Evolutionary conservation across 495 filamentous ascomycete genomes (phyloP).

Genomic region (Viridothelium virens): DNA sequence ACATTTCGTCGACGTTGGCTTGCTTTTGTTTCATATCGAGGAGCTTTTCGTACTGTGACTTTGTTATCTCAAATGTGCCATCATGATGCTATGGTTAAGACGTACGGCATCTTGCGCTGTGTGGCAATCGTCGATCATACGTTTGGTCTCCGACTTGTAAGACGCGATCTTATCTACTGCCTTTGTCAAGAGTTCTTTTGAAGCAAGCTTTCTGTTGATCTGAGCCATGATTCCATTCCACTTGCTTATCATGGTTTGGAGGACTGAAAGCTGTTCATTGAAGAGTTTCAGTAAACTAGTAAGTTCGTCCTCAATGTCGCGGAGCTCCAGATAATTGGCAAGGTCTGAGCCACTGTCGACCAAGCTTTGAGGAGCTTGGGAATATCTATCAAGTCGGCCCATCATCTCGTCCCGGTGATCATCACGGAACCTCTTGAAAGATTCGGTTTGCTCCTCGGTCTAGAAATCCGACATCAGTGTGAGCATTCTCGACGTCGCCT

Average conservation of each 20-base stretch:
- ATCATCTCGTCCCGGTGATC: not conserved
- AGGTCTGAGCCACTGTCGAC: conserved; percentile 1
- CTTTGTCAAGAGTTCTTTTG: not conserved
- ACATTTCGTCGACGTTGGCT: conserved; percentile 9
- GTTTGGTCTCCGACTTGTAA: not conserved
- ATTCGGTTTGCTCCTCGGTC: conserved; percentile 9
- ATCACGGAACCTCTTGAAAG: not conserved
- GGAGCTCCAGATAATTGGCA: conserved; percentile 8
- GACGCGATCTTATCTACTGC: not conserved
- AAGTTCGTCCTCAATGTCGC: conserved; percentile 5
- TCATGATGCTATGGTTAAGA: not conserved
- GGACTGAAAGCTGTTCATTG: not conserved
- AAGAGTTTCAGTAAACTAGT: not conserved
- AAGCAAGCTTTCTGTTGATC: conserved; percentile 1
- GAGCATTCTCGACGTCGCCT: not conserved
- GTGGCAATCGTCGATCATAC: not conserved
- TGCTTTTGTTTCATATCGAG: conserved; percentile 11
- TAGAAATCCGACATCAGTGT: not conserved
- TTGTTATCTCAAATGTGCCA: not conserved
- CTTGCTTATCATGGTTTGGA: not conserved
- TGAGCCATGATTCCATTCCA: not conserved
- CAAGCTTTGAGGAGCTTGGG: not conserved
- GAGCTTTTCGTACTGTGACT: conserved; percentile 3
- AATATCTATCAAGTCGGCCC: not conserved
- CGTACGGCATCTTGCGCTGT: conserved; percentile 1